phyloP scores from a whole-genome alignment of 306 rosid genomes.

The Trifolium subterraneum region DNA sequence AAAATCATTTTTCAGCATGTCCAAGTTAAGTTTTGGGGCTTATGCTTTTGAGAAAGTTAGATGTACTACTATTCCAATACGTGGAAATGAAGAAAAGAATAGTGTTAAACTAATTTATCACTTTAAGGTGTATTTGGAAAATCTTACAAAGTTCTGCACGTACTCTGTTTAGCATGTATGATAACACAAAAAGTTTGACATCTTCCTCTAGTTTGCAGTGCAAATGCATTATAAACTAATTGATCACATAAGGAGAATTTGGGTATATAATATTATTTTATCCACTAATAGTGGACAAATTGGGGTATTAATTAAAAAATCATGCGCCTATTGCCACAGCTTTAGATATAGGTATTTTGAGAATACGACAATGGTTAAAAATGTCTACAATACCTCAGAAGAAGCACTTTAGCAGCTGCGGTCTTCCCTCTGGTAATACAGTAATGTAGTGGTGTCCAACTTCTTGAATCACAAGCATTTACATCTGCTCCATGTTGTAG shows the following conservation, averaged over 20 bases:
- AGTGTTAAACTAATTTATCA: slow-evolving; percentile 14
- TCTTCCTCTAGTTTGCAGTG: slow-evolving; percentile 32
- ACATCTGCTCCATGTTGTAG: slow-evolving; percentile 75
- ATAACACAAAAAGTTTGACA: neutral
- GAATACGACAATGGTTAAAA: slow-evolving; percentile 32
- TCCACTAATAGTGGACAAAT: too few species aligned
- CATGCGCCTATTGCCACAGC: too few species aligned
- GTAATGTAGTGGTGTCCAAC: slow-evolving; percentile 73
- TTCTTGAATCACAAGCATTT: slow-evolving; percentile 63
- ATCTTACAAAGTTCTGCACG: neutral
- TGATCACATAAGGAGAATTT: slow-evolving; percentile 22
- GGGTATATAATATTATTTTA: slow-evolving; percentile 21
- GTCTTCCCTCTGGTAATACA: slow-evolving; percentile 54
- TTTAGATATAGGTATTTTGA: too few species aligned
- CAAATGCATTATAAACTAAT: slow-evolving; percentile 23
- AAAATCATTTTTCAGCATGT: slow-evolving; percentile 11
- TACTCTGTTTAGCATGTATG: slow-evolving; percentile 28
- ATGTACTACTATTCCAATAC: neutral
- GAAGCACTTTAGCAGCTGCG: slow-evolving; percentile 61
- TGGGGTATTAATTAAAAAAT: too few species aligned
- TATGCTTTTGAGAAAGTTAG: neutral
- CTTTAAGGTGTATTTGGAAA: slow-evolving; percentile 8
- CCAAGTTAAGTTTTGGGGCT: neutral
- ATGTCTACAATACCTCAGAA: slow-evolving; percentile 52
- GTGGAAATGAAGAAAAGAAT: slow-evolving; percentile 13